A percentile compares a stretch with the other conserved stretches of the same genome.
Evolutionary conservation across 2,329 filamentous ascomycete species (phyloP).

Genomic region (Dothistroma septosporum): DNA sequence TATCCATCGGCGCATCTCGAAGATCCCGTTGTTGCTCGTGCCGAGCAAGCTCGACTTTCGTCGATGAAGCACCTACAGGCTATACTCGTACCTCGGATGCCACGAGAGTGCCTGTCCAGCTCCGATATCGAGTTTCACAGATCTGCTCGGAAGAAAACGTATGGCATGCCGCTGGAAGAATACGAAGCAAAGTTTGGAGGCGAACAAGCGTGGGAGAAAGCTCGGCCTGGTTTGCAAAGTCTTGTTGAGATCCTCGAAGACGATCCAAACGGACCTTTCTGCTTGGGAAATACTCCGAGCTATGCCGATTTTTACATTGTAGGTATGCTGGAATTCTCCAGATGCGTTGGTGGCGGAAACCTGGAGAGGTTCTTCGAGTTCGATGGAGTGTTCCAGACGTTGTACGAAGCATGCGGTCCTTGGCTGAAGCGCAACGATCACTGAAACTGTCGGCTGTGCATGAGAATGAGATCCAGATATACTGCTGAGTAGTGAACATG

Average conservation of each 20-base stretch:
- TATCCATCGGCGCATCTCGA: not conserved
- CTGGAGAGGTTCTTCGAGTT: not conserved
- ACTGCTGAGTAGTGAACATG: too few relatives aligned
- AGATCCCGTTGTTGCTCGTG: not conserved
- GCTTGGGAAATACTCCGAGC: not conserved
- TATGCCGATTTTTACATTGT: not conserved
- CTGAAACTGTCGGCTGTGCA: not conserved
- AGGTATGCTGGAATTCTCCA: not conserved
- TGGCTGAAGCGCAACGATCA: not conserved
- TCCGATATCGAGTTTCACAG: not conserved
- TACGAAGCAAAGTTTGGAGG: not conserved
- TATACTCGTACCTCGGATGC: not conserved
- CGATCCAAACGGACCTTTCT: not conserved
- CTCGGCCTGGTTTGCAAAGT: not conserved
- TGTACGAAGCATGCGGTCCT: not conserved
- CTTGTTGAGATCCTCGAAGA: not conserved
- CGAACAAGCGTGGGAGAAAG: not conserved
- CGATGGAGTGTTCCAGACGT: not conserved
- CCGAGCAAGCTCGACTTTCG: not conserved
- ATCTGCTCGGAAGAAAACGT: not conserved
- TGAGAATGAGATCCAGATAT: not conserved
- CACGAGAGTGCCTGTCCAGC: not conserved
- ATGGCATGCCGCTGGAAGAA: not conserved
- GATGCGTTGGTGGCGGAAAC: not conserved
- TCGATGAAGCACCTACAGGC: not conserved